Evolutionary conservation across 164 flowering plant species (phyloP).

Genomic region (Macadamia tetraphylla): DNA sequence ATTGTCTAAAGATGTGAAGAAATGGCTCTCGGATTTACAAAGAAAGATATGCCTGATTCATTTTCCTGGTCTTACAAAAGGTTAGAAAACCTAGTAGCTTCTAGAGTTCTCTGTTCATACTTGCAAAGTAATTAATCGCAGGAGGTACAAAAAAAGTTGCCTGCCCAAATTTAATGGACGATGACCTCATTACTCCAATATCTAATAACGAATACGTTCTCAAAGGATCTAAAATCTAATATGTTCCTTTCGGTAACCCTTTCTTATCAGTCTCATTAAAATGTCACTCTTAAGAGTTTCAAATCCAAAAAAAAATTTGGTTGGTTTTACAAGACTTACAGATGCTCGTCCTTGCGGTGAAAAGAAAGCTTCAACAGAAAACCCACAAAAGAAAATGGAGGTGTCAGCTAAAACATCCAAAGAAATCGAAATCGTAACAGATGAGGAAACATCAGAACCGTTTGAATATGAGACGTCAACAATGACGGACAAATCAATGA

Average conservation of each 20-base stretch:
- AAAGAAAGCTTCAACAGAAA: not conserved
- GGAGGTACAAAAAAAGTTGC: conserved; percentile 62
- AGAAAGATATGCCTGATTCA: conserved; percentile 69
- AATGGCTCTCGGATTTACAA: conserved; percentile 70
- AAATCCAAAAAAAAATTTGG: no score
- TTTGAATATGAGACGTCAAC: conserved; percentile 33
- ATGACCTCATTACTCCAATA: conserved; percentile 63
- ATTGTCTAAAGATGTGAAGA: conserved; percentile 52
- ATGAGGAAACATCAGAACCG: conserved; percentile 25
- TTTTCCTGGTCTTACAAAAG: conserved; percentile 88
- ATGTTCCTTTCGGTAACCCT: not conserved
- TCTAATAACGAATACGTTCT: conserved; percentile 69
- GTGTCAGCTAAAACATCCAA: conserved; percentile 10
- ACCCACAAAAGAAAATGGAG: not conserved
- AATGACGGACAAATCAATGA: conserved; percentile 26
- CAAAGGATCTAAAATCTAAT: conserved; percentile 48
- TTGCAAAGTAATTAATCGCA: conserved; percentile 14
- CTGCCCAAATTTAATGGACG: conserved; percentile 72
- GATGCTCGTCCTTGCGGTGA: not conserved
- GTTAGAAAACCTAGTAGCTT: conserved; percentile 11
- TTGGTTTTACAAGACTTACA: not conserved
- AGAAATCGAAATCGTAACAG: conserved; percentile 14
- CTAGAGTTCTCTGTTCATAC: not conserved
- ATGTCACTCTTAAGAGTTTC: no score
- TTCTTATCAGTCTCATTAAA: no score